Evolutionary conservation across 2,329 filamentous ascomycete genomes (phyloP).

Genomic region (Fusarium paranaense): DNA sequence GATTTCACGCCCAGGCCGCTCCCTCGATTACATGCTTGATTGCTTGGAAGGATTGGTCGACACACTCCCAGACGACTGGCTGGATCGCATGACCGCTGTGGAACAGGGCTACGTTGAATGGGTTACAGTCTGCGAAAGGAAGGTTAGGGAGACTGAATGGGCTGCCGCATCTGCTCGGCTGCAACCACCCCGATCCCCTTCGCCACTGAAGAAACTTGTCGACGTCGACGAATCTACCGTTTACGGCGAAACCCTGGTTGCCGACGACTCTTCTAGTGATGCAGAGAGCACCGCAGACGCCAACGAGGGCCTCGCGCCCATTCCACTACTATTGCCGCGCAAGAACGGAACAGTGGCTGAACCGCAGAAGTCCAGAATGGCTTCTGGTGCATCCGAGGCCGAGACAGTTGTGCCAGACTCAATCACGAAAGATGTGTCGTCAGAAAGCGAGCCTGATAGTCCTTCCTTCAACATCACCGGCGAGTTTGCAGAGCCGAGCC

Average conservation of each 20-base stretch:
- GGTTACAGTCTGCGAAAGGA: slow-evolving; percentile 81
- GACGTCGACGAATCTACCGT: slow-evolving; percentile 14
- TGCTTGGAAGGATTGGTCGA: slow-evolving; percentile 85
- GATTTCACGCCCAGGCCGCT: slow-evolving; percentile 75
- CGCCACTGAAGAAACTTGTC: slow-evolving; percentile 29
- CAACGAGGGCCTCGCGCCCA: slow-evolving; percentile 28
- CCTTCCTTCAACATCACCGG: slow-evolving; percentile 34
- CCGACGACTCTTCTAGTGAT: slow-evolving; percentile 29
- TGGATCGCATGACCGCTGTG: slow-evolving; percentile 84
- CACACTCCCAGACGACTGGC: slow-evolving; percentile 86
- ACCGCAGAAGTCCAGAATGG: slow-evolving; percentile 25
- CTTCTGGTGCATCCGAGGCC: slow-evolving; percentile 39
- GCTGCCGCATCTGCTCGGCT: slow-evolving; percentile 33
- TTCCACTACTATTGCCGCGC: slow-evolving; percentile 37
- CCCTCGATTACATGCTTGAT: slow-evolving; percentile 88
- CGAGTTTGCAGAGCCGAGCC: slow-evolving; percentile 29
- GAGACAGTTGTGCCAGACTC: slow-evolving; percentile 38
- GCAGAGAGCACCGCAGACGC: slow-evolving; percentile 30
- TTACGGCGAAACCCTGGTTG: slow-evolving; percentile 15
- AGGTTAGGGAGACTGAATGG: slow-evolving; percentile 76
- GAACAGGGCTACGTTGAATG: slow-evolving; percentile 85
- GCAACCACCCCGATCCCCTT: slow-evolving; percentile 37
- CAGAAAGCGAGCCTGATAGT: slow-evolving; percentile 26
- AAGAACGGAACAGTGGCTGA: slow-evolving; percentile 17
- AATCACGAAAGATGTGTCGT: slow-evolving; percentile 17